phyloP scores from a whole-genome alignment of 2,329 filamentous ascomycete genomes.

The Fusarium setosum region DNA sequence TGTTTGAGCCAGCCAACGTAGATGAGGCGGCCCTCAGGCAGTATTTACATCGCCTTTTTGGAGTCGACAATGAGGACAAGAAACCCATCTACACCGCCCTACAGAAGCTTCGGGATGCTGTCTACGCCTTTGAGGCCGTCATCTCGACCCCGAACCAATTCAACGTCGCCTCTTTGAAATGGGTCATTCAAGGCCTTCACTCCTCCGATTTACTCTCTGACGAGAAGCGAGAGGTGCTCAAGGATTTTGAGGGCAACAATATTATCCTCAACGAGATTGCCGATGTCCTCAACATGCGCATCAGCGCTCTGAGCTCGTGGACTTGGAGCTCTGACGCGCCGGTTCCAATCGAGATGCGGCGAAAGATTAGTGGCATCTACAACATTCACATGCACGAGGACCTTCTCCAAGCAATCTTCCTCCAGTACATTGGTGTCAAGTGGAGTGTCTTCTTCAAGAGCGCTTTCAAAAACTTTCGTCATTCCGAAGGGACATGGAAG shows the following conservation, averaged over 20 bases:
- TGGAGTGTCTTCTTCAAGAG: constrained; percentile 59
- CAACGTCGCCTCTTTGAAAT: constrained; percentile 46
- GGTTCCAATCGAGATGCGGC: constrained; percentile 55
- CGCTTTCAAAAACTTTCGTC: constrained; percentile 47
- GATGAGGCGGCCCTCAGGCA: constrained; percentile 50
- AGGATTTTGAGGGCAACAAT: constrained; percentile 54
- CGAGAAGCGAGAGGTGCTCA: constrained; percentile 54
- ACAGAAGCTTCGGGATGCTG: constrained; percentile 38
- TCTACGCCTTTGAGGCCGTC: constrained; percentile 47
- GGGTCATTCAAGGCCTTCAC: constrained; percentile 56
- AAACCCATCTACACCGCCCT: constrained; percentile 41
- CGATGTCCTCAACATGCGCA: constrained; percentile 64
- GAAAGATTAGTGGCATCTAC: constrained; percentile 62
- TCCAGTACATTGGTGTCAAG: constrained; percentile 60
- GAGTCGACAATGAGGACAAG: constrained; percentile 33
- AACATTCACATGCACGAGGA: constrained; percentile 65
- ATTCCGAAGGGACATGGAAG: constrained; percentile 50
- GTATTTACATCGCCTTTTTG: constrained; percentile 57
- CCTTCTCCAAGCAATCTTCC: constrained; percentile 61
- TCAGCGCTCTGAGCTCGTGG: constrained; percentile 58
- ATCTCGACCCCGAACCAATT: constrained; percentile 50
- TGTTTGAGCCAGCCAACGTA: constrained; percentile 53
- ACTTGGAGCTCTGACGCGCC: constrained; percentile 54
- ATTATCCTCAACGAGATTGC: constrained; percentile 60
- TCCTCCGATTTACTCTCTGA: constrained; percentile 57